Base-by-base conservation (phyloP, 768 basidiomycete species). In the Podaxis rugospora region DNA sequence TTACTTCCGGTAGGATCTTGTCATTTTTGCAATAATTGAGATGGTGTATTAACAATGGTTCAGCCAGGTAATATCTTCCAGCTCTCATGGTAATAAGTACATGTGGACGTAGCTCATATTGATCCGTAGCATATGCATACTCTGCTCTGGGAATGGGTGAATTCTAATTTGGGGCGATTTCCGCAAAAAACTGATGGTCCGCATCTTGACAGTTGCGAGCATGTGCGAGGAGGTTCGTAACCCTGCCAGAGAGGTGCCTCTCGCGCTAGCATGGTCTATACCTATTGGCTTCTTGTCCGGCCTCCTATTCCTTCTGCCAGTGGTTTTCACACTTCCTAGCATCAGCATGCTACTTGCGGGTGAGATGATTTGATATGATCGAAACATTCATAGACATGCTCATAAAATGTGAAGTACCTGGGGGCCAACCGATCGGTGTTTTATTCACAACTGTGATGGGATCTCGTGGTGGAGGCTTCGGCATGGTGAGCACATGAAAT, bases 141-240 rank as follows among this genome's bases (percentile, higher is more conserved):
- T 67, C 86, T 37, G 85, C 80, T 14, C 81, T 83, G 62, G 87
- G 87, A 59, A 88, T 87, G 85, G 83, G 83, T 84, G 63, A 59
- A 73, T 65, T 37, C 2, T 16, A 27, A 18, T 1, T 46, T 36
- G 49, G 5, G 4, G n/a, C 54, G 11, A 54, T 39, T 27, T 13
- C 50, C 6, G n/a, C 49, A 14, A 4, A 4, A 39, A 13, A 50
- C 40, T 52, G 36, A 44, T 25, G 4, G 18, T 62, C 32, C 37
- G 6, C 28, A 32, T 44, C 16, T 50, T 63, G 28, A 65, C 50
- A 85, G 83, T 87, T 40, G 76, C 85, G 14, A 85, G 82, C 63
- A 83, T 89, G 82, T 83, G 85, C 2, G 87, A 88, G 67, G 87
- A 89, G 69, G 86, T 87, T 1, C 80, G 80, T 52, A 75, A 85